phyloP scores from a whole-genome alignment of 805 yeast genomes.

The Ascoidea asiatica region DNA sequence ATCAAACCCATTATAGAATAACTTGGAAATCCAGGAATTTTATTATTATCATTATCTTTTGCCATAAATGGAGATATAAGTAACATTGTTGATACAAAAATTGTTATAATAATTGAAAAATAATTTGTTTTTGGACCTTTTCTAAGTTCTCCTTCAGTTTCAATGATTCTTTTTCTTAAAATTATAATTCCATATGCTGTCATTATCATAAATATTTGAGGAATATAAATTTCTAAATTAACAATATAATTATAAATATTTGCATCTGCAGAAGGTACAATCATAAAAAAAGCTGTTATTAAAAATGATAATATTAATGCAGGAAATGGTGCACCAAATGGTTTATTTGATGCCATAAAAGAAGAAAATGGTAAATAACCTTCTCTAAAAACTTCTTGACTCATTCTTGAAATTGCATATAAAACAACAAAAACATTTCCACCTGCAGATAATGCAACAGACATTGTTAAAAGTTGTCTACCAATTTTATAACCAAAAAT shows the following conservation, averaged over 20 bases:
- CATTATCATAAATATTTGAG: conserved; percentile 7
- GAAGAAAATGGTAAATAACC: conserved; percentile 44
- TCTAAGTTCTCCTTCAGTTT: conserved; percentile 6
- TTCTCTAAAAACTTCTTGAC: conserved; percentile 52
- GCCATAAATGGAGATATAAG: conserved; percentile 6
- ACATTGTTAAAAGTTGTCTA: conserved; percentile 35
- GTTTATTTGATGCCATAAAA: conserved; percentile 40
- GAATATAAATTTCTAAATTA: conserved; percentile 8
- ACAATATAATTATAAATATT: conserved; percentile 10
- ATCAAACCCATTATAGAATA: conserved; percentile 4
- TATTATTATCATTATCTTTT: conserved; percentile 1
- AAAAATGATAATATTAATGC: conserved; percentile 24
- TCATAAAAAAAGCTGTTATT: conserved; percentile 14
- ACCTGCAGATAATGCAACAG: conserved; percentile 47
- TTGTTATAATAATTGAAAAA: conserved; percentile 6
- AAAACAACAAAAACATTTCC: conserved; percentile 51
- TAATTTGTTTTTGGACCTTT: conserved; percentile 7
- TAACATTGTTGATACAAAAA: conserved; percentile 3
- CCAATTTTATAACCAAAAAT: conserved; percentile 41
- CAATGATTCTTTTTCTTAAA: conserved; percentile 7
- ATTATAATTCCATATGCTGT: conserved; percentile 7
- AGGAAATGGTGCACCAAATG: conserved; percentile 41
- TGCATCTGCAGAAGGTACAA: conserved; percentile 10
- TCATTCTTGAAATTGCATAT: conserved; percentile 45
- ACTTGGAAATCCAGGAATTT: conserved; percentile 7